Conservation (phyloP, 2,329 filamentous ascomycete genomes). For the Colletotrichum orbiculare region DNA sequence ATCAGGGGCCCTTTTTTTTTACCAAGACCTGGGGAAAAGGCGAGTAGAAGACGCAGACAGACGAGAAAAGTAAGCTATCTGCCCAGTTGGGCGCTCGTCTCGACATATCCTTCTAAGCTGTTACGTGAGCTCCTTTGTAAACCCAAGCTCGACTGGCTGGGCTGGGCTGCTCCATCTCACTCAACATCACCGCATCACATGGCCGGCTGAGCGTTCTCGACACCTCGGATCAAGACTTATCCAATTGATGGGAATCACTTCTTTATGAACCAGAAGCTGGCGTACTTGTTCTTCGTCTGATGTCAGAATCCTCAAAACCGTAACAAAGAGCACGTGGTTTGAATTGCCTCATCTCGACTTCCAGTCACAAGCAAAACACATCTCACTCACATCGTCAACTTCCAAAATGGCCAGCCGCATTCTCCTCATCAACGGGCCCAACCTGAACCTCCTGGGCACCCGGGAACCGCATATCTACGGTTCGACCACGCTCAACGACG, state of each 20-base stretch:
- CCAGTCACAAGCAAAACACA: neutral
- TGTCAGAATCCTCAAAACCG: neutral
- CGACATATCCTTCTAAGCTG: too few species aligned
- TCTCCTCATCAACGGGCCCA: conserved; percentile 84
- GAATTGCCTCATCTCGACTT: too few species aligned
- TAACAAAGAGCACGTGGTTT: too few species aligned
- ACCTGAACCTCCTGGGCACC: conserved; percentile 82
- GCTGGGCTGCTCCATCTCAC: conserved; percentile 3
- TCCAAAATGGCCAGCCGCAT: conserved; percentile 58
- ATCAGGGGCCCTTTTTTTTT: neutral
- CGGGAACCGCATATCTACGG: conserved; percentile 82
- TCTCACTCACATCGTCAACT: neutral
- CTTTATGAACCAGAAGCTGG: conserved; percentile 3
- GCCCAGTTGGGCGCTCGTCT: too few species aligned
- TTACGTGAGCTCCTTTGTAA: neutral
- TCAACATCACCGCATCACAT: neutral
- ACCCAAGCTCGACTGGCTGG: neutral
- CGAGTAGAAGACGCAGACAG: neutral
- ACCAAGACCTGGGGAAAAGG: neutral
- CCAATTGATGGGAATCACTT: neutral
- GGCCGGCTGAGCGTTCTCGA: conserved; percentile 10
- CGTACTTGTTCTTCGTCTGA: neutral
- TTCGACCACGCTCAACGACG: conserved; percentile 72
- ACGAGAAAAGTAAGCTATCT: too few species aligned
- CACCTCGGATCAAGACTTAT: conserved; percentile 27